Percentiles rank a stretch among this genome's conserved stretches.
Conservation (phyloP, 768 basidiomycete species). For the Calocera cornea region DNA sequence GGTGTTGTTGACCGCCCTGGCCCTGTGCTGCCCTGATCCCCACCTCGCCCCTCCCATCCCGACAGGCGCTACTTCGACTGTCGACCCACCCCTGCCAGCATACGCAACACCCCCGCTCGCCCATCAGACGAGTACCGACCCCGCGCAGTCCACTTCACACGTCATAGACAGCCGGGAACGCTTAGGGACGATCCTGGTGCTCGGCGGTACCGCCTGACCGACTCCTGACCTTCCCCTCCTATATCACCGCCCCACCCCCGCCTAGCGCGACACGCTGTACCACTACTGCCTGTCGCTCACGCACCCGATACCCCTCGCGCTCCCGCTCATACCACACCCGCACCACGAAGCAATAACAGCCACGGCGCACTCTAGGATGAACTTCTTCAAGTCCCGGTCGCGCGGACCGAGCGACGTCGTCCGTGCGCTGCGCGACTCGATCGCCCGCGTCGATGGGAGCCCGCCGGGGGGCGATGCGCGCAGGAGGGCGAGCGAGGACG, state of each 20-base stretch:
- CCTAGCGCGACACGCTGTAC: not conserved
- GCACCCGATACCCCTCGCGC: not conserved
- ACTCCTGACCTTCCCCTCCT: not conserved
- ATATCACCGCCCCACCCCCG: not conserved
- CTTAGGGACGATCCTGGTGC: not conserved
- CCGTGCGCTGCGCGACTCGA: slow-evolving; percentile 61
- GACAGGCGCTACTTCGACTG: not conserved
- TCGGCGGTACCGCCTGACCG: not conserved
- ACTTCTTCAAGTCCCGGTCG: slow-evolving; percentile 89
- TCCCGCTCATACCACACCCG: not conserved
- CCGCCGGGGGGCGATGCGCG: slow-evolving; percentile 63
- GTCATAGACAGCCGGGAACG: not conserved
- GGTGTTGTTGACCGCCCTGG: not conserved
- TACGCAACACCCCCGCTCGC: not conserved
- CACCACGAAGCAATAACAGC: not conserved
- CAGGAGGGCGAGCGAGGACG: slow-evolving; percentile 79
- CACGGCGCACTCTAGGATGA: slow-evolving; percentile 38
- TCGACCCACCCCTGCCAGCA: not conserved
- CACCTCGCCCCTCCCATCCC: not conserved
- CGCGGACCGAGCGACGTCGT: slow-evolving; percentile 82
- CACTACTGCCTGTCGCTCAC: not conserved
- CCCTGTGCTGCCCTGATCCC: not conserved
- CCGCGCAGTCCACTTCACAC: not conserved
- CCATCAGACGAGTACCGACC: not conserved
- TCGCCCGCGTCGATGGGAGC: slow-evolving; percentile 59